These are phyloP conservation scores for Ophiostoma quercus DNA, from an alignment of 2,329 filamentous ascomycete genomes.

Conservation along the genomic window DNA sequence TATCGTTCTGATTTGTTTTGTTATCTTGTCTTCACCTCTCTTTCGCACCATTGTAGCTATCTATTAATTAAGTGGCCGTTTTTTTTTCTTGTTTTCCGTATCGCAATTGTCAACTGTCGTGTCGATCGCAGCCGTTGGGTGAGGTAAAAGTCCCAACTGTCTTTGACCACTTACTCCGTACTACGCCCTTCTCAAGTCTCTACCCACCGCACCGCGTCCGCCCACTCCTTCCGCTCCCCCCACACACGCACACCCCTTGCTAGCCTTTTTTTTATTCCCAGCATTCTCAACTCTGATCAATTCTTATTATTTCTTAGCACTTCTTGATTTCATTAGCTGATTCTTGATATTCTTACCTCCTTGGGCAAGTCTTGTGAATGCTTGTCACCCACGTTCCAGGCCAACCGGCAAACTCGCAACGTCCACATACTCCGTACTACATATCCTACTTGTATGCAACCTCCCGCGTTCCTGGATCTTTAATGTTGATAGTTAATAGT, in stretches of 20 bases:
- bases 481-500: neutral
- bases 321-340: neutral
- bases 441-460: neutral
- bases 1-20: neutral
- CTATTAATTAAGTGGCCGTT: neutral
- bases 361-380: slow-evolving; percentile 8
- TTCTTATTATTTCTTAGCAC: neutral
- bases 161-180: neutral
- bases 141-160: neutral
- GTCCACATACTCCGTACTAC: neutral
- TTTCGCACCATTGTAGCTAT: too few species aligned
- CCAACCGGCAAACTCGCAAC: neutral
- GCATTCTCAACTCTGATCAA: neutral
- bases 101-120: neutral
- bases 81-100: neutral
- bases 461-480: neutral
- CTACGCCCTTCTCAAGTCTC: neutral
- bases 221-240: neutral
- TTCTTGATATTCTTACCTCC: neutral
- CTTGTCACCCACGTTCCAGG: slow-evolving; percentile 7
- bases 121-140: neutral
- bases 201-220: neutral
- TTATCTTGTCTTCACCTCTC: neutral
- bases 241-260: slow-evolving; percentile 4
- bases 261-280: neutral